Percentiles rank a stretch among this genome's conserved stretches.
phyloP scores from a whole-genome alignment of 768 basidiomycete genomes.

The Leccinum obscurum region DNA sequence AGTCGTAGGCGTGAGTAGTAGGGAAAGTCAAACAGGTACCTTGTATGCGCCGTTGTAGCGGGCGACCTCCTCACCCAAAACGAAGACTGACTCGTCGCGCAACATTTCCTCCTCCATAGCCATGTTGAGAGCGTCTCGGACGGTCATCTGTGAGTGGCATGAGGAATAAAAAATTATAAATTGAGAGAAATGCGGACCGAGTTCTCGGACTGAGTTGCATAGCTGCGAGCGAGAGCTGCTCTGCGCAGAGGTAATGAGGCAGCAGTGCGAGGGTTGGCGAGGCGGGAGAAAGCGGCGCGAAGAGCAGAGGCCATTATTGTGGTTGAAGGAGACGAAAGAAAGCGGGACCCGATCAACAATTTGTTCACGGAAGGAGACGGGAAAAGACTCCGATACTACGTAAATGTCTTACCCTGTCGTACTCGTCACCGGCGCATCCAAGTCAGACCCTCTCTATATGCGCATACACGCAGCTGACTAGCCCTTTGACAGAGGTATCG shows the following conservation, averaged over 20 bases:
- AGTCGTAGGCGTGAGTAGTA: conserved; percentile 6
- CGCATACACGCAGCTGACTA: conserved; percentile 6
- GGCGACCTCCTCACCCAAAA: conserved; percentile 97
- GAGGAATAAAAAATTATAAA: conserved; percentile 21
- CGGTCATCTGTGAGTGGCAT: conserved; percentile 74
- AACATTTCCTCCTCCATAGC: conserved; percentile 99
- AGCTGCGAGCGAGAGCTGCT: conserved; percentile 50
- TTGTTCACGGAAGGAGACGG: conserved; percentile 28
- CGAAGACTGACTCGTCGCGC: conserved; percentile 91
- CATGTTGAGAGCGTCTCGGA: conserved; percentile 94
- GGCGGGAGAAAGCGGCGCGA: conserved; percentile 63
- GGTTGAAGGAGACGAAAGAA: conserved; percentile 12
- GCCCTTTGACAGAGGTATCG: conserved; percentile 57
- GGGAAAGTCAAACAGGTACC: conserved; percentile 40
- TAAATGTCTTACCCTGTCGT: conserved; percentile 53
- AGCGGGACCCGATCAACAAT: conserved; percentile 7
- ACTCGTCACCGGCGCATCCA: conserved; percentile 85
- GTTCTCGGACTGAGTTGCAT: conserved; percentile 60
- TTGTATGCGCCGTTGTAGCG: conserved; percentile 98
- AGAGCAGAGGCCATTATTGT: conserved; percentile 58
- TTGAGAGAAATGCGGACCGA: conserved; percentile 40
- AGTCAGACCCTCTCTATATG: conserved; percentile 37
- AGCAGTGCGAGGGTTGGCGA: conserved; percentile 49
- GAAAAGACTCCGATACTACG: conserved; percentile 5
- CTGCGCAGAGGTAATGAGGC: conserved; percentile 43